Percentiles rank a stretch among this genome's conserved stretches.
phyloP scores from a whole-genome alignment of 108 stramenopile species.

The Pseudonitzschia delicatissima region DNA sequence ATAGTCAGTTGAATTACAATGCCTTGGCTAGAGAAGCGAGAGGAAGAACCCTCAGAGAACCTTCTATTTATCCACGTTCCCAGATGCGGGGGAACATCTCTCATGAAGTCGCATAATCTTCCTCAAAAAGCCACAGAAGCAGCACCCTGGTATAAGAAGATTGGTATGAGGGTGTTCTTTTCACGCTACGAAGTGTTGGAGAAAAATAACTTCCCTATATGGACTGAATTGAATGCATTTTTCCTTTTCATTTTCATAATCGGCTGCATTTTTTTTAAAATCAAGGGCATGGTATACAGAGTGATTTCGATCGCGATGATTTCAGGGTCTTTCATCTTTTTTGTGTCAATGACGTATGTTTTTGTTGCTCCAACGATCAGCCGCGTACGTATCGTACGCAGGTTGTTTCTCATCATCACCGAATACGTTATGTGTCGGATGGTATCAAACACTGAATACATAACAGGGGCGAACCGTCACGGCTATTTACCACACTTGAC shows the following conservation, averaged over 20 bases:
- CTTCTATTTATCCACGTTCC: slow-evolving; percentile 67
- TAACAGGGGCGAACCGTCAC: slow-evolving; percentile 49
- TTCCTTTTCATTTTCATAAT: slow-evolving; percentile 7
- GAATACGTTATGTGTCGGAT: slow-evolving; percentile 45
- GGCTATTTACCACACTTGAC: slow-evolving; percentile 71
- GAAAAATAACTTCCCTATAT: slow-evolving; percentile 49
- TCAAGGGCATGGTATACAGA: slow-evolving; percentile 28
- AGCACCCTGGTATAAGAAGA: slow-evolving; percentile 14
- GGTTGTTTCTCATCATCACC: slow-evolving; percentile 52
- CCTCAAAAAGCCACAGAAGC: slow-evolving; percentile 41
- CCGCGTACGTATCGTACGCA: slow-evolving; percentile 35
- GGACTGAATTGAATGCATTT: slow-evolving; percentile 4
- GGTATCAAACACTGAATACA: slow-evolving; percentile 44
- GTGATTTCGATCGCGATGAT: slow-evolving; percentile 7
- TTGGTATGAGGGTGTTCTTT: slow-evolving; percentile 58
- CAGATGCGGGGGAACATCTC: slow-evolving; percentile 55
- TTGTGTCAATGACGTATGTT: slow-evolving; percentile 41
- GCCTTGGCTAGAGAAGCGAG: slow-evolving; percentile 13
- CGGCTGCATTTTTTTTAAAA: slow-evolving; percentile 23
- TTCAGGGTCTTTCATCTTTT: slow-evolving; percentile 17
- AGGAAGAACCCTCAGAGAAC: slow-evolving; percentile 7
- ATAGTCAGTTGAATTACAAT: slow-evolving; percentile 3
- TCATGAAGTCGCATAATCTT: slow-evolving; percentile 52
- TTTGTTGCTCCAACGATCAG: slow-evolving; percentile 60
- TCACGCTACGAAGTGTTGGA: slow-evolving; percentile 48